Evolutionary conservation across 129 eudicot genomes (phyloP).

Genomic region (Pseudognaphalium luteoalbum): DNA sequence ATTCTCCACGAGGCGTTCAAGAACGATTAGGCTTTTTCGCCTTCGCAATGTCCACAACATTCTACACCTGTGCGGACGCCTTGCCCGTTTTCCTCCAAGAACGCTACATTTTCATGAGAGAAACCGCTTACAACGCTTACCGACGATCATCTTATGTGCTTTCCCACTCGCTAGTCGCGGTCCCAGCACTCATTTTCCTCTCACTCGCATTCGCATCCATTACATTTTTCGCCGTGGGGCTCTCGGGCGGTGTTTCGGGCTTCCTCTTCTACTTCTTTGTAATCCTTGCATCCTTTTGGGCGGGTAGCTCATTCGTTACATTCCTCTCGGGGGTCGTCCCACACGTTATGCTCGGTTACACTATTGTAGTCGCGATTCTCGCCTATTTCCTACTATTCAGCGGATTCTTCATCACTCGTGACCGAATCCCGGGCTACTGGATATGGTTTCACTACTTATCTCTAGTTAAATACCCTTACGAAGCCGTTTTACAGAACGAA

Average conservation of each 20-base stretch:
- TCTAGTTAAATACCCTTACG: constrained; percentile 81
- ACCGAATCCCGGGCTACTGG: constrained; percentile 86
- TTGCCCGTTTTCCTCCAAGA: constrained; percentile 92
- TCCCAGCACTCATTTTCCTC: constrained; percentile 64
- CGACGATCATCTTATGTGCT: constrained; percentile 74
- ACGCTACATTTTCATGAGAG: constrained; percentile 91
- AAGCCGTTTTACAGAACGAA: constrained; percentile 81
- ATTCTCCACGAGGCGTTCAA: constrained; percentile 81
- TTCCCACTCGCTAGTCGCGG: constrained; percentile 65
- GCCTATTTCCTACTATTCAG: constrained; percentile 87
- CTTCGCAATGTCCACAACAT: constrained; percentile 94
- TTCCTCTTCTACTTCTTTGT: constrained; percentile 77
- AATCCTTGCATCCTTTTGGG: constrained; percentile 83
- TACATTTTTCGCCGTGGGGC: constrained; percentile 89
- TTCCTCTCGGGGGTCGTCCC: constrained; percentile 89
- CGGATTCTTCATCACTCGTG: constrained; percentile 87
- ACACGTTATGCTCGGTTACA: constrained; percentile 96
- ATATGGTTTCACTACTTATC: constrained; percentile 95
- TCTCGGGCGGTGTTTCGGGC: constrained; percentile 71
- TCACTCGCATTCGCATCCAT: constrained; percentile 64
- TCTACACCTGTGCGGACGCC: constrained; percentile 94
- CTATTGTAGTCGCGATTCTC: constrained; percentile 79
- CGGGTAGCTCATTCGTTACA: constrained; percentile 88
- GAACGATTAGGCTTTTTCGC: constrained; percentile 92
- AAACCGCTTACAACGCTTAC: constrained; percentile 90